A percentile compares a stretch with the other conserved stretches of the same genome.
Conservation (phyloP, 805 yeast species). For the Komagataella populi region DNA sequence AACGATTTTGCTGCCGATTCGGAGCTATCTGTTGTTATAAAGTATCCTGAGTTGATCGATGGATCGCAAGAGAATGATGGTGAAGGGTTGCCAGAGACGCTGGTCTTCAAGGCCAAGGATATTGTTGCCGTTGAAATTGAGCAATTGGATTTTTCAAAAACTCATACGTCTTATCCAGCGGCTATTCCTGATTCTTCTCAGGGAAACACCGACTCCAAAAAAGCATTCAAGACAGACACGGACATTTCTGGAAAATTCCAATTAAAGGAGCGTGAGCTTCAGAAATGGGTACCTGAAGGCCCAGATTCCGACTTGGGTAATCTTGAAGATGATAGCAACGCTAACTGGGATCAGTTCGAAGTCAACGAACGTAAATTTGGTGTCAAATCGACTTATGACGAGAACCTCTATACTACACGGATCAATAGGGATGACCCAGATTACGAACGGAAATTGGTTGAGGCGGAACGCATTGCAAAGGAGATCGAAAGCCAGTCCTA, state of each 20-base stretch:
- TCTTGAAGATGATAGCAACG: constrained; percentile 22
- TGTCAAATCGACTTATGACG: constrained; percentile 72
- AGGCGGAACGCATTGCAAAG: constrained; percentile 68
- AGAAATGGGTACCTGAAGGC: constrained; percentile 75
- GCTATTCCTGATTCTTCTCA: constrained; percentile 2
- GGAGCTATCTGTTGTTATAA: constrained; percentile 37
- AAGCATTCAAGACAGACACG: constrained; percentile 64
- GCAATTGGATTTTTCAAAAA: constrained; percentile 19
- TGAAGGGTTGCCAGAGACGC: constrained; percentile 25
- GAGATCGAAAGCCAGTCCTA: constrained; percentile 64
- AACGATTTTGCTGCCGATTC: constrained; percentile 19
- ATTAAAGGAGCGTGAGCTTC: constrained; percentile 56
- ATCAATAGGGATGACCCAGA: constrained; percentile 61
- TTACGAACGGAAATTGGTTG: constrained; percentile 44
- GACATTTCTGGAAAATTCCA: constrained; percentile 51
- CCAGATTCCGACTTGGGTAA: constrained; percentile 11
- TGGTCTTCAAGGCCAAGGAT: constrained; percentile 36
- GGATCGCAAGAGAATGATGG: constrained; percentile 16
- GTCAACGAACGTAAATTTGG: constrained; percentile 88
- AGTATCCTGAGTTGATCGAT: constrained; percentile 29
- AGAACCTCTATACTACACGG: constrained; percentile 75
- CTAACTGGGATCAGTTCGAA: constrained; percentile 85
- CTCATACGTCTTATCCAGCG: constrained; percentile 5
- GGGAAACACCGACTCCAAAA: constrained; percentile 2
- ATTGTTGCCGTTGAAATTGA: constrained; percentile 33